Percentiles rank a stretch among this genome's conserved stretches.
phyloP scores from a whole-genome alignment of 345 rosid species.

The Syzygium oleosum region DNA sequence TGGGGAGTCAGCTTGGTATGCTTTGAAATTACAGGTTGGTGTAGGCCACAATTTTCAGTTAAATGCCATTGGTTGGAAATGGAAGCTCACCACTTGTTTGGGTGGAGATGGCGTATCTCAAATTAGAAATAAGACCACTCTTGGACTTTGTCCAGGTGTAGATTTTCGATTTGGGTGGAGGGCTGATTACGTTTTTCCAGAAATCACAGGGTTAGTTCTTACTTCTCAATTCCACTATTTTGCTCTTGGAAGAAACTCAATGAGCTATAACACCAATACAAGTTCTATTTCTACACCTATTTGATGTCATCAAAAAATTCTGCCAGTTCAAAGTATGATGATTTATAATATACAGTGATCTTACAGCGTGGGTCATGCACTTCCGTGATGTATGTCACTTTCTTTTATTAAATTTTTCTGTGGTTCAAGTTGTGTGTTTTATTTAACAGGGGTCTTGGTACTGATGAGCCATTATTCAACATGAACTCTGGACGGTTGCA shows the following conservation, averaged over 20 bases:
- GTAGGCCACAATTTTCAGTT: slow-evolving; percentile 66
- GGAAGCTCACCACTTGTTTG: slow-evolving; percentile 72
- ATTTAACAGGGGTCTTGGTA: not conserved
- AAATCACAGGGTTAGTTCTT: slow-evolving; percentile 59
- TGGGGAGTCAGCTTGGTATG: not conserved
- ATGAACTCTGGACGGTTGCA: not conserved
- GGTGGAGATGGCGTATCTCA: slow-evolving; percentile 82
- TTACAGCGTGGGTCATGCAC: not conserved
- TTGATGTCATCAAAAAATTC: not conserved
- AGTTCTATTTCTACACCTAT: not conserved
- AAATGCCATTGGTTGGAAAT: slow-evolving; percentile 73
- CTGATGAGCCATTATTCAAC: not conserved
- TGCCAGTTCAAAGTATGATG: not conserved
- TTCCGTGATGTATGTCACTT: not conserved
- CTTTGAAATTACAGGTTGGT: slow-evolving; percentile 43
- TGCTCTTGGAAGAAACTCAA: not conserved
- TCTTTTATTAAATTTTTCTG: not conserved
- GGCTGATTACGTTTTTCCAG: slow-evolving; percentile 81
- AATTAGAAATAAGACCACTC: slow-evolving; percentile 63
- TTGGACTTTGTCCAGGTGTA: slow-evolving; percentile 64
- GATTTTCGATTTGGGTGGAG: slow-evolving; percentile 87
- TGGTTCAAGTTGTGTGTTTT: not conserved
- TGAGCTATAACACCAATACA: not conserved
- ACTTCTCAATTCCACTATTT: not conserved
- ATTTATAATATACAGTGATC: not conserved